Percentiles rank a stretch among this genome's conserved stretches.
These are phyloP conservation scores for Exophiala bonariae DNA, from an alignment of 2,329 filamentous ascomycete genomes.

Conservation along the genomic window DNA sequence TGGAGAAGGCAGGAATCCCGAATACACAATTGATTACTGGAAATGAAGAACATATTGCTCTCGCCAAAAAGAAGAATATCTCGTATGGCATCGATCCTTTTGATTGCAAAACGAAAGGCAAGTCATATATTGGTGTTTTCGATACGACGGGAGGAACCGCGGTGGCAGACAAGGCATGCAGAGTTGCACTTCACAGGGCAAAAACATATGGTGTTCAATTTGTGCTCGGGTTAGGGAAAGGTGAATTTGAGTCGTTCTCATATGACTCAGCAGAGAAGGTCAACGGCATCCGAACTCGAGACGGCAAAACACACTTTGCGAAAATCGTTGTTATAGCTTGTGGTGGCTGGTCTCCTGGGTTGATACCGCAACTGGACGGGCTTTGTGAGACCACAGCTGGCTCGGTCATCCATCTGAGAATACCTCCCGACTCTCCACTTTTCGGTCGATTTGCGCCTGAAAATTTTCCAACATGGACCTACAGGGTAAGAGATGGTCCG, in stretches of 20 bases:
- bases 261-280: conserved; percentile 32
- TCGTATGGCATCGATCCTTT: conserved; percentile 42
- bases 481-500: conserved; percentile 36
- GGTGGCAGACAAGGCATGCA: conserved; percentile 49
- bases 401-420: conserved; percentile 44
- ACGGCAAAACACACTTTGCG: conserved; percentile 7
- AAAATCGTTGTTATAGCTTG: conserved; percentile 64
- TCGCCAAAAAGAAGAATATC: conserved; percentile 32
- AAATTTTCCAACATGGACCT: conserved; percentile 49
- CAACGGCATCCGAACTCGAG: conserved; percentile 12
- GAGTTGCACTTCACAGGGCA: conserved; percentile 46
- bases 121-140: conserved; percentile 39
- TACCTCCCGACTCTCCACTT: conserved; percentile 40
- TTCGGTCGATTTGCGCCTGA: conserved; percentile 43
- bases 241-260: conserved; percentile 33
- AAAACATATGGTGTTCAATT: conserved; percentile 42
- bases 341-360: conserved; percentile 78
- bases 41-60: conserved; percentile 29
- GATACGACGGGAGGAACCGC: conserved; percentile 50
- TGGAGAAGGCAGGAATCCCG: conserved; percentile 36
- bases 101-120: conserved; percentile 28
- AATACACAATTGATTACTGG: conserved; percentile 39
- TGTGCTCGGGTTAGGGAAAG: conserved; percentile 37
- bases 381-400: conserved; percentile 53
- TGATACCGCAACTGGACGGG: conserved; percentile 55